Evolutionary conservation across 176 grass and related monocot species (phyloP), one percentile per base, ranked within the genome.

Genomic region (Juncus effusus): DNA sequence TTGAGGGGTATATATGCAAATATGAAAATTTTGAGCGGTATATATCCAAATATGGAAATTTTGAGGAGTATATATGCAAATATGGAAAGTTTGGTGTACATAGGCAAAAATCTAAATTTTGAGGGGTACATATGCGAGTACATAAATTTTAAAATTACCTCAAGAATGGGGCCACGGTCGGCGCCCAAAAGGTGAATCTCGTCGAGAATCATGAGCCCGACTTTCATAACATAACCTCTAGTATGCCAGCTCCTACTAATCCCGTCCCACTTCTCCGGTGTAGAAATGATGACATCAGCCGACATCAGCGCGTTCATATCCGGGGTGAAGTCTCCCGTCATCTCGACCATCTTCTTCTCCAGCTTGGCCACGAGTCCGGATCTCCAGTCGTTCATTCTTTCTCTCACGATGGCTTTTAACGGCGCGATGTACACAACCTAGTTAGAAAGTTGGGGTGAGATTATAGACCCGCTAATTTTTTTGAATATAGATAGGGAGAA

Each of bases 271-370:
- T 97, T 97, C 88, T 97, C 88, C 56, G 93, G 93, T 59, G 93
- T 97, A 61, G 93, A 97, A 84, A 97, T 97, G 81, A 92, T 97
- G 60, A 97, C 91, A 61, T 97, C 88, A 82, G 88, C 80, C 14
- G 93, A 92, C 53, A 97, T 80, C 52, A 97, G 63, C 45, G 93
- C 93, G 79, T 79, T 84, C 69, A 97, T 64, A 74, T 97, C 93
- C 58, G 88, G 93, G 79, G 93, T 97, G 69, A 89, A 97, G 41
- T 97, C 88, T 36, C 93, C 93, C 78, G 84, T 97, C 93, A 97
- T 97, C 83, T 97, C 93, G 79, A 97, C 93, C 93, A 97, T 91
- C 69, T 97, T 97, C 68, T 97, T 97, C 39, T 85, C 88, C 76
- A 97, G 88, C 70, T 81, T 79, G 79, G 80, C 83, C 56, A 97